These are phyloP conservation scores for Coniochaeta hoffmannii DNA, from an alignment of 2,329 filamentous ascomycete species.

Conservation along the genomic window DNA sequence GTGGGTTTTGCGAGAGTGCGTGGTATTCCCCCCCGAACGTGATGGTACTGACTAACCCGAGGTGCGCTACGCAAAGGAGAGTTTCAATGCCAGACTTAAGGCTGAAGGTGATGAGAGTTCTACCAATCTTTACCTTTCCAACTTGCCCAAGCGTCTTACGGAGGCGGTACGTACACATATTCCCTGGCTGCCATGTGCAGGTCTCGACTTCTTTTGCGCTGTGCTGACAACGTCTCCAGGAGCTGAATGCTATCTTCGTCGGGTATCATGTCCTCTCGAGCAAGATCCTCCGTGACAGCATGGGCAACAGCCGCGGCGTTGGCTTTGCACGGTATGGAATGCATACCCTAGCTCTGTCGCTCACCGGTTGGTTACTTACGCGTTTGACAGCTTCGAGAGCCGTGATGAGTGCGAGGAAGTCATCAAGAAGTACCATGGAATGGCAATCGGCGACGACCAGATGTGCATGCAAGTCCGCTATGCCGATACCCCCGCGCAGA, in stretches of 20 bases:
- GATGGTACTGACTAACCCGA: constrained; percentile 4
- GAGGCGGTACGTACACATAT: constrained; percentile 61
- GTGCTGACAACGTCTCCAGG: constrained; percentile 37
- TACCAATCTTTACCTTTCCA: constrained; percentile 97
- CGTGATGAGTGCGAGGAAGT: constrained; percentile 88
- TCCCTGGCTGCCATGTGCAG: background rate
- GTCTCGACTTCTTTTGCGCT: constrained; percentile 1
- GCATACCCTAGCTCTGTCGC: background rate
- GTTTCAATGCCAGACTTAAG: constrained; percentile 96
- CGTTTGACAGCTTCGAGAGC: constrained; percentile 69
- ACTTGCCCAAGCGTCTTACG: constrained; percentile 84
- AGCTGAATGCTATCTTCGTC: constrained; percentile 70
- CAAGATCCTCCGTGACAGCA: constrained; percentile 87
- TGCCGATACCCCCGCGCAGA: constrained; percentile 93
- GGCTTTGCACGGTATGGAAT: constrained; percentile 81
- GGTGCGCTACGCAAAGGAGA: constrained; percentile 54
- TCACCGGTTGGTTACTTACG: background rate
- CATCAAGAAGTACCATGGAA: constrained; percentile 78
- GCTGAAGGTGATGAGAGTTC: constrained; percentile 84
- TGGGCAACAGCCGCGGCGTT: constrained; percentile 91
- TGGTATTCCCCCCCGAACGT: constrained; percentile 11
- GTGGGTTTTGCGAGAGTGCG: constrained; percentile 89
- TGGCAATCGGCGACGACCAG: constrained; percentile 66
- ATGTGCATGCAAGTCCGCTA: constrained; percentile 90
- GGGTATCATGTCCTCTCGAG: constrained; percentile 83